Evolutionary conservation across 495 filamentous ascomycete species (phyloP).

Genomic region (Penicillium canescens): DNA sequence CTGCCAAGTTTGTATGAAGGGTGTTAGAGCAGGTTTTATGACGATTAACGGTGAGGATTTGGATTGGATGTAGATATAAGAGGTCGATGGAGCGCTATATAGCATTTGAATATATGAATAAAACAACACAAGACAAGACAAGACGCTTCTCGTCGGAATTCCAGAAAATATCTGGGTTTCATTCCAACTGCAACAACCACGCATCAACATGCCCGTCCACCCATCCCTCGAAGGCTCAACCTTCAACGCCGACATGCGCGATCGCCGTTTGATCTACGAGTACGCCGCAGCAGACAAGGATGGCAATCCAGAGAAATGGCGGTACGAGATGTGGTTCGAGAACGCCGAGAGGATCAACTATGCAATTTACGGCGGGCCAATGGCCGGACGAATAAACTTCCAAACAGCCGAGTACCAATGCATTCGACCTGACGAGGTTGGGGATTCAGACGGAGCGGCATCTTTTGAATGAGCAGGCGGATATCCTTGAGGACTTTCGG

Average conservation of each 20-base stretch:
- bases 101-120: too few species aligned
- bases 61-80: too few species aligned
- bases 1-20: too few species aligned
- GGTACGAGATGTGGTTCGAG: constrained; percentile 47
- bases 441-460: constrained; percentile 35
- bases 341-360: constrained; percentile 42
- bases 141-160: neutral
- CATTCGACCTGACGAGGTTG: constrained; percentile 32
- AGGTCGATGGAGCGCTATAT: too few species aligned
- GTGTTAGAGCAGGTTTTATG: too few species aligned
- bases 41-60: too few species aligned
- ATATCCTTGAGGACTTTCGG: constrained; percentile 37
- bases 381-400: constrained; percentile 41
- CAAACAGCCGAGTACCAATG: constrained; percentile 41
- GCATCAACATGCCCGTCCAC: constrained; percentile 26
- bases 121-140: too few species aligned
- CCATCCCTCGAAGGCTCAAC: constrained; percentile 24
- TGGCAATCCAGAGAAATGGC: constrained; percentile 41
- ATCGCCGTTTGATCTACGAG: constrained; percentile 46
- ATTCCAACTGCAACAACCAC: neutral
- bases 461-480: constrained; percentile 40
- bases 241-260: constrained; percentile 35
- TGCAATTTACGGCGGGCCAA: constrained; percentile 42
- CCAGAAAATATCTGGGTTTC: neutral
- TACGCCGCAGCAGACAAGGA: constrained; percentile 29